These are phyloP conservation scores for Neocatenulostroma microsporum DNA, from an alignment of 2,329 filamentous ascomycete species.

Conservation along the genomic window DNA sequence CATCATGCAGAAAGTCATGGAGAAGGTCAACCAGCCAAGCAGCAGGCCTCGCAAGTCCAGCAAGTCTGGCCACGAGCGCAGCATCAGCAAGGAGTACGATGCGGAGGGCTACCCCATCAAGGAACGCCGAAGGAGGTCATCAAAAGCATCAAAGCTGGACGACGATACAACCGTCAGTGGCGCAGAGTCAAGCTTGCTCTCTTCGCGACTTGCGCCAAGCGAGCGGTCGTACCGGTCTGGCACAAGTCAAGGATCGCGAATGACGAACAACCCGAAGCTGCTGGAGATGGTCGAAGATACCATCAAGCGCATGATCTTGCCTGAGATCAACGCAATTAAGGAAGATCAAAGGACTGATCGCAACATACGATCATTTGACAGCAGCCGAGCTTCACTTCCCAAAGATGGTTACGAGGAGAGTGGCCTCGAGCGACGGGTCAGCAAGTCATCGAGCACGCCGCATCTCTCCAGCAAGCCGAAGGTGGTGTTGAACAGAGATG, in stretches of 20 bases:
- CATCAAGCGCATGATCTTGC: constrained; percentile 79
- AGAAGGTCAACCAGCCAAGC: constrained; percentile 52
- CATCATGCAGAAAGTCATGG: constrained; percentile 60
- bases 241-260: constrained; percentile 58
- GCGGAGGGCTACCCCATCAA: constrained; percentile 24
- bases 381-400: constrained; percentile 50
- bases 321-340: constrained; percentile 85
- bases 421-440: constrained; percentile 46
- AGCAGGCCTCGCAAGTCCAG: constrained; percentile 34
- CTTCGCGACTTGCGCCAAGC: constrained; percentile 48
- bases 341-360: constrained; percentile 76
- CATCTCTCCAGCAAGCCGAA: constrained; percentile 53
- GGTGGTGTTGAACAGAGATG: constrained; percentile 52
- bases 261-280: constrained; percentile 87
- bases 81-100: constrained; percentile 26
- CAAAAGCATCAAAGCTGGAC: constrained; percentile 46
- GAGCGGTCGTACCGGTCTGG: constrained; percentile 53
- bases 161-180: constrained; percentile 42
- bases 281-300: constrained; percentile 90
- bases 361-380: constrained; percentile 61
- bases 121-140: constrained; percentile 28
- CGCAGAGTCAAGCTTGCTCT: constrained; percentile 56
- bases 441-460: constrained; percentile 55
- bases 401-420: constrained; percentile 40
- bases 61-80: constrained; percentile 20